phyloP scores from a whole-genome alignment of 306 rosid genomes.

The Vigna radiata region DNA sequence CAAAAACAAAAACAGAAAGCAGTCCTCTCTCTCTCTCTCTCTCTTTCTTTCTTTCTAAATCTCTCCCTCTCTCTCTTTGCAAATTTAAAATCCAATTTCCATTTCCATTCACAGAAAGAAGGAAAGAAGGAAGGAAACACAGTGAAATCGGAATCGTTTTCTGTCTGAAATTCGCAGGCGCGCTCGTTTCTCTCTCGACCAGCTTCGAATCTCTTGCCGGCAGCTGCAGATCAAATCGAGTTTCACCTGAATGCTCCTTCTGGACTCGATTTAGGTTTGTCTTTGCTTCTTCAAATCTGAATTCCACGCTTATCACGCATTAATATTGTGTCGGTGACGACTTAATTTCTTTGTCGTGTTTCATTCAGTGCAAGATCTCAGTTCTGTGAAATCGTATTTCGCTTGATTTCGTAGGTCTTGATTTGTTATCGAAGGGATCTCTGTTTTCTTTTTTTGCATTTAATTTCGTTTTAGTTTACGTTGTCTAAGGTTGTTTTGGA shows the following conservation, averaged over 20 bases:
- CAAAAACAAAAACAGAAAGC: background rate
- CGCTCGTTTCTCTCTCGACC: constrained; percentile 4
- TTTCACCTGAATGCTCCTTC: constrained; percentile 52
- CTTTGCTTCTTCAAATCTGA: constrained; percentile 30
- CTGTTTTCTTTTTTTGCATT: constrained; percentile 27
- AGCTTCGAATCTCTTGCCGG: constrained; percentile 38
- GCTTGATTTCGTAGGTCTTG: background rate
- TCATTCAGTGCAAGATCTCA: constrained; percentile 57
- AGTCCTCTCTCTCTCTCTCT: constrained; percentile 14
- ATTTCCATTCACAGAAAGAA: constrained; percentile 11
- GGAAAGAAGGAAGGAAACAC: background rate
- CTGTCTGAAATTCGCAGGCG: background rate
- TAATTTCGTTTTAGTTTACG: constrained; percentile 1
- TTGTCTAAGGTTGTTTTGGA: constrained; percentile 24
- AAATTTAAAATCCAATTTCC: constrained; percentile 36
- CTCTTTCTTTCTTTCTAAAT: background rate
- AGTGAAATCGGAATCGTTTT: constrained; percentile 14
- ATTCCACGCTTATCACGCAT: constrained; percentile 4
- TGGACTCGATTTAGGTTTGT: constrained; percentile 56
- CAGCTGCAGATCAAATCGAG: constrained; percentile 58
- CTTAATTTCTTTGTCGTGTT: background rate
- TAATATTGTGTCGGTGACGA: constrained; percentile 37
- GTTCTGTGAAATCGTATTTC: constrained; percentile 21
- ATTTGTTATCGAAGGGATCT: constrained; percentile 37
- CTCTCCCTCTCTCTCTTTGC: constrained; percentile 16